A percentile compares a stretch with the other conserved stretches of the same genome.
These are phyloP conservation scores for Antitrichia curtipendula DNA, from an alignment of 225 moss, liverwort and hornwort species.

Conservation along the genomic window DNA sequence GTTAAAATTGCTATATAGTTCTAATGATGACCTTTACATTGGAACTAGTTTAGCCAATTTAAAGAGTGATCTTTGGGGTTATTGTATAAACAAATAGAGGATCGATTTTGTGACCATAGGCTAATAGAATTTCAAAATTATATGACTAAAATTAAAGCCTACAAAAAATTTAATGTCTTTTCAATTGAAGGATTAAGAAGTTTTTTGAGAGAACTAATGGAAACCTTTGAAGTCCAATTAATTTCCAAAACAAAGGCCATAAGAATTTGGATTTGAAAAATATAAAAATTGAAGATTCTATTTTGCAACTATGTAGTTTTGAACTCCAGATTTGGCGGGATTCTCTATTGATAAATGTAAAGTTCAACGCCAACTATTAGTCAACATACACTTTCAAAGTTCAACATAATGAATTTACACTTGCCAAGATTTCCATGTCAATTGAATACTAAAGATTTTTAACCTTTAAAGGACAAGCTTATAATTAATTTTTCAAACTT, in stretches of 20 bases:
- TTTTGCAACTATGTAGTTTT: fast-evolving
- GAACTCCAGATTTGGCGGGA: fast-evolving
- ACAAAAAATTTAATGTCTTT: background rate
- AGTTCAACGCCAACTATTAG: fast-evolving
- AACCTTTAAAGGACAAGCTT: fast-evolving
- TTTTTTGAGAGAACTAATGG: fast-evolving
- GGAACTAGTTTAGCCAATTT: background rate
- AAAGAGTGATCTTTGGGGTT: background rate
- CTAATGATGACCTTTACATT: fast-evolving
- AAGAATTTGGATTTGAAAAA: background rate
- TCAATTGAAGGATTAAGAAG: background rate
- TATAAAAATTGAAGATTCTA: background rate
- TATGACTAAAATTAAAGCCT: background rate
- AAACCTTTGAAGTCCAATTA: background rate
- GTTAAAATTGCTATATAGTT: background rate
- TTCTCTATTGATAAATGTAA: background rate
- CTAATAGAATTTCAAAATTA: background rate
- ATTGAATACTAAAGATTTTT: background rate
- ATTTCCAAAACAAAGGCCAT: fast-evolving
- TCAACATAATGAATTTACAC: fast-evolving
- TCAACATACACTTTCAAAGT: background rate
- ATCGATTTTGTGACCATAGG: fast-evolving
- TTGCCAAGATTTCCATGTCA: background rate
- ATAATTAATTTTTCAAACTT: background rate
- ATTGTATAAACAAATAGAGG: background rate